These are phyloP conservation scores for Geum urbanum DNA, from an alignment of 306 rosid species.

Conservation along the genomic window DNA sequence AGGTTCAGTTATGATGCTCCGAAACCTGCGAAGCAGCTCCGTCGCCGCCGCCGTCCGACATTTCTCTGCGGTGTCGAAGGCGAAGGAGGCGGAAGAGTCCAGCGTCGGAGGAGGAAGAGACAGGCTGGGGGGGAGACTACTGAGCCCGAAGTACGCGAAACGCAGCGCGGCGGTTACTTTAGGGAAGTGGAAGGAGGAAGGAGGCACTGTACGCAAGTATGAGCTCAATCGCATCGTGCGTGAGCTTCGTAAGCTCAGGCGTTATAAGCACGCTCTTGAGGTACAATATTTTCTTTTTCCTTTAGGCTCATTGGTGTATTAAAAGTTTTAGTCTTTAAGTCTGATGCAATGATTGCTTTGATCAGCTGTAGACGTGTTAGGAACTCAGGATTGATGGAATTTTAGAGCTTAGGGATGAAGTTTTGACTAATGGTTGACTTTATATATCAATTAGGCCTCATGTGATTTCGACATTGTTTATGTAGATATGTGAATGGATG, in stretches of 20 bases:
- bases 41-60: slow-evolving; percentile 39
- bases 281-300: slow-evolving; percentile 23
- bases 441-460: neutral
- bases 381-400: neutral
- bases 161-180: slow-evolving; percentile 74
- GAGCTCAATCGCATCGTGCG: slow-evolving; percentile 85
- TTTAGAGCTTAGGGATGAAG: neutral
- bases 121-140: slow-evolving; percentile 66
- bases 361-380: neutral
- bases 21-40: slow-evolving; percentile 37
- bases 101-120: slow-evolving; percentile 39
- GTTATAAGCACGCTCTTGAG: slow-evolving; percentile 93
- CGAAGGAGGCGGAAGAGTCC: neutral
- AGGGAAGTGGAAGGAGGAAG: slow-evolving; percentile 84
- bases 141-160: slow-evolving; percentile 65
- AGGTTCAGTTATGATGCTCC: slow-evolving; percentile 30
- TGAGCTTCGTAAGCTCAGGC: slow-evolving; percentile 77
- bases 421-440: neutral
- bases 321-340: neutral
- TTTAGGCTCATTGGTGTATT: neutral
- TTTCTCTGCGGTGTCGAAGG: slow-evolving; percentile 36
- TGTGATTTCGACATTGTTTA: slow-evolving; percentile 12
- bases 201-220: slow-evolving; percentile 59
- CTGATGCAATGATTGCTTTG: neutral
- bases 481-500: slow-evolving; percentile 94